Evolutionary conservation across 179 eudicot species (phyloP).

Genomic region (Silene noctiflora): DNA sequence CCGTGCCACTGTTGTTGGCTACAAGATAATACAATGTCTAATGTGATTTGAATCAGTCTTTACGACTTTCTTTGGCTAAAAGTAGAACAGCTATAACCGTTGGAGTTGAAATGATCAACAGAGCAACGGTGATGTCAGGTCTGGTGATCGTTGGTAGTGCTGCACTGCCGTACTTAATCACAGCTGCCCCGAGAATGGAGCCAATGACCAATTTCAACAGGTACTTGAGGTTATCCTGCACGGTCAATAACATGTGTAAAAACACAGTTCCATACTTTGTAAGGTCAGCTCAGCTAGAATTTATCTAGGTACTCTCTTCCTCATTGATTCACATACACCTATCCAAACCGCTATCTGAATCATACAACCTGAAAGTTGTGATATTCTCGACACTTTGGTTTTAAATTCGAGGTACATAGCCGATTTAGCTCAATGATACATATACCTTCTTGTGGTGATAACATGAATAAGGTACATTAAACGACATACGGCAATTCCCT

Average conservation of each 20-base stretch:
- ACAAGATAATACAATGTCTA: background rate
- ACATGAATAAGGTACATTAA: background rate
- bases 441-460: background rate
- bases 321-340: background rate
- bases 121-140: constrained; percentile 11
- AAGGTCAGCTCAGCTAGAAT: background rate
- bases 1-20: no score
- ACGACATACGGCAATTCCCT: no score
- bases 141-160: constrained; percentile 6
- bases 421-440: background rate
- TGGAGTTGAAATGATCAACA: constrained; percentile 16
- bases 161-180: constrained; percentile 18
- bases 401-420: background rate
- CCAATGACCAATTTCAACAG: constrained; percentile 1
- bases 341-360: no score
- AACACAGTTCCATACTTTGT: background rate
- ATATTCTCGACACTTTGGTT: background rate
- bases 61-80: constrained; percentile 2
- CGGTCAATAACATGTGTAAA: background rate
- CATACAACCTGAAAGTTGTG: no score
- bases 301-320: background rate
- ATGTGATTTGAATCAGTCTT: constrained; percentile 1
- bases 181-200: constrained; percentile 13
- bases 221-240: constrained; percentile 14
- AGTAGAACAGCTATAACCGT: constrained; percentile 8